These are phyloP conservation scores for Umbelopsis ramanniana DNA, from an alignment of 192 early-diverging fungal species.

Conservation along the genomic window DNA sequence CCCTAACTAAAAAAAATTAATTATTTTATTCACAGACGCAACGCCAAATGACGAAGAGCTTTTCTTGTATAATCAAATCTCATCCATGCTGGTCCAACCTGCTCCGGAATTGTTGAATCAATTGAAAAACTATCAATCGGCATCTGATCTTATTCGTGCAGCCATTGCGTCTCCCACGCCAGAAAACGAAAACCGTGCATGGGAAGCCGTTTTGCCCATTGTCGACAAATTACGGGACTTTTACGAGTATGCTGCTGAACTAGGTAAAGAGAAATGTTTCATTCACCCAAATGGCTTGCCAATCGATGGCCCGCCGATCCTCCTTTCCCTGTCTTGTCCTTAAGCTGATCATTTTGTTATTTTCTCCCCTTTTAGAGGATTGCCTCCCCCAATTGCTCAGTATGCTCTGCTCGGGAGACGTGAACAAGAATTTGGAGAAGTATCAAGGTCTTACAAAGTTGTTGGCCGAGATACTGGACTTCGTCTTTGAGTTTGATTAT, in stretches of 20 bases:
- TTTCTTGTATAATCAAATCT: conserved; percentile 61
- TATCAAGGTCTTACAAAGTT: conserved; percentile 82
- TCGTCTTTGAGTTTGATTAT: conserved; percentile 91
- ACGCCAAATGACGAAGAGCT: conserved; percentile 69
- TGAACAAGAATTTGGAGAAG: conserved; percentile 67
- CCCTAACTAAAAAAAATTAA: neutral
- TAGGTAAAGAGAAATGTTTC: conserved; percentile 61
- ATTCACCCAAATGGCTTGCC: neutral
- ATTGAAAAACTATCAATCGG: conserved; percentile 64
- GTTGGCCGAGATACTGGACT: conserved; percentile 84
- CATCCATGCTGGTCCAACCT: conserved; percentile 54
- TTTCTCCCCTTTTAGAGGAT: conserved; percentile 47
- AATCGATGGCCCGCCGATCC: neutral
- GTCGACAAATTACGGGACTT: conserved; percentile 78
- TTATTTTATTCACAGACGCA: conserved; percentile 40
- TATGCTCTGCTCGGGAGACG: conserved; percentile 68
- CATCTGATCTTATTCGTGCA: conserved; percentile 76
- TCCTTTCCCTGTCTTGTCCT: conserved; percentile 20
- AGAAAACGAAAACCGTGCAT: conserved; percentile 88
- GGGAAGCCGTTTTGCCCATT: conserved; percentile 83
- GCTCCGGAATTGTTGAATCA: conserved; percentile 56
- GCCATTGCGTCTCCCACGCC: conserved; percentile 85
- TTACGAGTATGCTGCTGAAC: conserved; percentile 77
- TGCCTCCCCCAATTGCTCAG: conserved; percentile 67
- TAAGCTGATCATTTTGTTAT: conserved; percentile 22